Conservation (phyloP, 1,284 basidiomycete genomes). For the Vanrija pseudolonga region DNA sequence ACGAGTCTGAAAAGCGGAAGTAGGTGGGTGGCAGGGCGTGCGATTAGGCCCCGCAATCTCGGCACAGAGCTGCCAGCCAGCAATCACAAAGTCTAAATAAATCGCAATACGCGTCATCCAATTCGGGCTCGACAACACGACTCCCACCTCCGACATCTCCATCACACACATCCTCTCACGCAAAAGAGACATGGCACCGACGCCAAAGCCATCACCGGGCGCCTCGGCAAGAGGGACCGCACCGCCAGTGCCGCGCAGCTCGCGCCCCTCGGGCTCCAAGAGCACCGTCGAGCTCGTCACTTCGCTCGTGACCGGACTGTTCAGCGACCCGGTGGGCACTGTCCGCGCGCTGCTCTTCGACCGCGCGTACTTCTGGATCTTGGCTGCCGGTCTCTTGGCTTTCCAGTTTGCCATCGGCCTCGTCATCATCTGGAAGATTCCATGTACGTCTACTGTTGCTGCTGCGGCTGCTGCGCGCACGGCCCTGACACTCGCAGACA, state of each 20-base stretch:
- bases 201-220: not conserved
- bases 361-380: constrained; percentile 60
- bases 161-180: not conserved
- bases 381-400: constrained; percentile 60
- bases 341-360: constrained; percentile 55
- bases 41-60: not conserved
- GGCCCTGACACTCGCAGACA: constrained; percentile 61
- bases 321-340: constrained; percentile 3
- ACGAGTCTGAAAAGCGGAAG: not conserved
- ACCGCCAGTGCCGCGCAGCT: not conserved
- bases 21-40: not conserved
- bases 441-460: constrained; percentile 59
- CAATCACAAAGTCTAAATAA: too few relatives aligned
- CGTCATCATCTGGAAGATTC: constrained; percentile 70
- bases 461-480: too few relatives aligned
- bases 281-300: not conserved
- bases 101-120: too few relatives aligned
- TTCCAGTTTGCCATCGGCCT: constrained; percentile 71
- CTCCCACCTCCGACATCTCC: not conserved
- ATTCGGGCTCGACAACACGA: too few relatives aligned
- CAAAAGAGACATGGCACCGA: not conserved
- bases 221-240: not conserved
- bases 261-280: not conserved
- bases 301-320: not conserved
- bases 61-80: not conserved